These are phyloP conservation scores for Tetrapyrgos nigripes DNA, from an alignment of 1,284 basidiomycete genomes.

Conservation along the genomic window DNA sequence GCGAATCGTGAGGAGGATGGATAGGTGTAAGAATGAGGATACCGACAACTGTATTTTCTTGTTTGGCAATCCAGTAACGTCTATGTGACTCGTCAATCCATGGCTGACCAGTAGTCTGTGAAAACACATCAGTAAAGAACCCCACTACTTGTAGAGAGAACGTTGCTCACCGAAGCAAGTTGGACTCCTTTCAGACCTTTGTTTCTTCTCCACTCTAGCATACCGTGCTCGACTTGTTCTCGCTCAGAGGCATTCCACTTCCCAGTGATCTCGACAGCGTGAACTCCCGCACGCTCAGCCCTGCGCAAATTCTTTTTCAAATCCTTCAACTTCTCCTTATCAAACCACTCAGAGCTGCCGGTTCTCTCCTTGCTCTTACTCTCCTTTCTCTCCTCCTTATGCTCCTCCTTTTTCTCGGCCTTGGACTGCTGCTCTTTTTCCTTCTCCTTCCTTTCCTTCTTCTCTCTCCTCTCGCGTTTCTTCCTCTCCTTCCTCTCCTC, in stretches of 20 bases:
- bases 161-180: conserved; percentile 42
- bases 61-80: conserved; percentile 49
- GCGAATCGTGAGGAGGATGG: conserved; percentile 22
- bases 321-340: conserved; percentile 43
- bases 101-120: conserved; percentile 45
- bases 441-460: not conserved
- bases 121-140: not conserved
- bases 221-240: conserved; percentile 43
- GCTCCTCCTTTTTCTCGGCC: not conserved
- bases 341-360: conserved; percentile 17
- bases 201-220: conserved; percentile 44
- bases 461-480: not conserved
- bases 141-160: not conserved
- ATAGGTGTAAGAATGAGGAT: conserved; percentile 50
- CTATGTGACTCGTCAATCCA: conserved; percentile 51
- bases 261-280: conserved; percentile 37
- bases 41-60: conserved; percentile 41
- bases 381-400: not conserved
- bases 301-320: conserved; percentile 52
- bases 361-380: not conserved
- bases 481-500: not conserved
- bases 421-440: not conserved
- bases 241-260: conserved; percentile 42
- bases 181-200: conserved; percentile 41
- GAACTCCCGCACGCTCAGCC: conserved; percentile 45